Evolutionary conservation across 331 rosid species (phyloP), one percentile per base, ranked within the genome.

Genomic region (Quercus lobata): DNA sequence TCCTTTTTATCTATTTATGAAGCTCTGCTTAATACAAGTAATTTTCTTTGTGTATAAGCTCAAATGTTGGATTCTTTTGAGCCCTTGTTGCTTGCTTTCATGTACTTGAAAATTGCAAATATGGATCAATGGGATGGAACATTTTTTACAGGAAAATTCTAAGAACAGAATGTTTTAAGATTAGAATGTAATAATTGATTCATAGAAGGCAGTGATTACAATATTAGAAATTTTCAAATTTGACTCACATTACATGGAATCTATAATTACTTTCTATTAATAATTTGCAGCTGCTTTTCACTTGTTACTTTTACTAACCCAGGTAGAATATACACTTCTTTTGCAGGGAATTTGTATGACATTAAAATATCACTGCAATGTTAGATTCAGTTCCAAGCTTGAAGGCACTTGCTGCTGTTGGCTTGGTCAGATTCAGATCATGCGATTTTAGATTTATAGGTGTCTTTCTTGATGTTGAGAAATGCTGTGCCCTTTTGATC

Each of bases 301-400:
- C 66, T n/a, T 60, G 55, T 49, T 49, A 14, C 55, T 22, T 24
- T 60, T 24, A 19, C 66, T 60, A 24, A 60, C 5, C 9, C 30
- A 5, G 66, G 7, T 19, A 60, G 11, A 21, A 5, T 63, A 29
- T 27, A 16, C 44, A 27, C 35, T 34, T 76, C 68, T 60, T 69
- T 63, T 77, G 68, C 89, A 78, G 87, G 83, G 72, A 41, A 44
- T 69, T 75, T 66, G 3, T 41, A 4, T 25, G 69, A 18, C 74
- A 79, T 49, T 12, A 49, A 49, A 12, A 49, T 58, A 57, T 60
- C 69, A 60, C 71, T 82, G 73, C 49, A 79, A 41, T 58, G 71
- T 41, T 32, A 72, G 79, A 77, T 53, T 74, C 37, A 70, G 34
- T 87, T 76, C 49, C 72, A 25, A 82, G 78, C 77, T 79, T 24